Conservation (phyloP, 495 filamentous ascomycete genomes). For the Aspergillus hancockii region DNA sequence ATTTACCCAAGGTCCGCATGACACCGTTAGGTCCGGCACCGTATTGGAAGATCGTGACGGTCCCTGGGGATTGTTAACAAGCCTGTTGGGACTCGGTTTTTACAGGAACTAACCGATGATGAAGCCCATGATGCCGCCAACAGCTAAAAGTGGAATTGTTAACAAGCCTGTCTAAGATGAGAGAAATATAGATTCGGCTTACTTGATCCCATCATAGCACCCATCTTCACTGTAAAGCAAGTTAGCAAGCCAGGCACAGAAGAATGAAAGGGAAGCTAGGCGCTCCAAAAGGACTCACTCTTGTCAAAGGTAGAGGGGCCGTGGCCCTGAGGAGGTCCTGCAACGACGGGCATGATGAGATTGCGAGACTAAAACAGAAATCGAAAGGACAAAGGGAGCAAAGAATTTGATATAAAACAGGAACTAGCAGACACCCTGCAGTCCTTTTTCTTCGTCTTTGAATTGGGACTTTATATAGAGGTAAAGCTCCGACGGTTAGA, state of each 20-base stretch:
- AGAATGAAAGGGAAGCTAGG: neutral
- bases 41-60: conserved; percentile 90
- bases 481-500: conserved; percentile 14
- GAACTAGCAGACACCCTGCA: neutral
- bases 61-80: conserved; percentile 54
- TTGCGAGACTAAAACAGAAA: conserved; percentile 4
- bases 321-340: conserved; percentile 53
- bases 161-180: conserved; percentile 15
- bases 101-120: conserved; percentile 73
- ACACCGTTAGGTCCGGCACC: conserved; percentile 92
- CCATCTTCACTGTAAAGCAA: conserved; percentile 80
- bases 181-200: conserved; percentile 42
- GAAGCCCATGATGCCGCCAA: conserved; percentile 95
- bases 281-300: conserved; percentile 56
- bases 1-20: conserved; percentile 90
- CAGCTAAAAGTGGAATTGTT: conserved; percentile 59
- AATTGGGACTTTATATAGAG: neutral
- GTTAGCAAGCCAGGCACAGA: conserved; percentile 22
- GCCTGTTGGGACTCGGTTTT: neutral
- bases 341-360: conserved; percentile 65
- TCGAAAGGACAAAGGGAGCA: neutral
- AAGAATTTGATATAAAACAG: neutral
- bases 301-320: conserved; percentile 91
- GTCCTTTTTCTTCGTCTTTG: conserved; percentile 1
- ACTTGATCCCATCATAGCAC: conserved; percentile 97